Base-by-base conservation (phyloP, 1,284 basidiomycete species). In the Ustilago lituana region DNA sequence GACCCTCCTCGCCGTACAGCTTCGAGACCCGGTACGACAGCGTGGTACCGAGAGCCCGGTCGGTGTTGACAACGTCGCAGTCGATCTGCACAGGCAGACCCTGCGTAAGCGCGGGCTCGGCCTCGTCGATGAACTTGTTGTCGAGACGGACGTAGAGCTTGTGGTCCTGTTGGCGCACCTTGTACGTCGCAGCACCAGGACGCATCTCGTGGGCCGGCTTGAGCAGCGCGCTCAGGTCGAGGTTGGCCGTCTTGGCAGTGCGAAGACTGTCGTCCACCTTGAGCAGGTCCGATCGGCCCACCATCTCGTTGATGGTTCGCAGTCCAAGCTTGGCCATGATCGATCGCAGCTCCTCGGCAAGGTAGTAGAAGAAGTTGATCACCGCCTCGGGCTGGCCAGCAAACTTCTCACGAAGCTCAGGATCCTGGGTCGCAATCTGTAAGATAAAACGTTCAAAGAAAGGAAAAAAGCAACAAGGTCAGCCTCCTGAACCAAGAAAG, bases 101-200 rank as follows among this genome's bases (percentile, higher is more conserved):
- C 55, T 77, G 47, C 24, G 66, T 67, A 5, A 79, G 68, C 3
- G 77, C 76, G 20, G 76, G 76, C 64, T 79, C 77, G 29, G 76
- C 73, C 63, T 79, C 77, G 47, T 78, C 76, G 54, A 78, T 77
- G 58, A 79, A 77, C 60, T 79, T 79, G 77, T 79, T 79, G 70
- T 79, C 77, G 14, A 79, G 66, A 32, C 77, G 77, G 10, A 78
- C 58, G 65, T 79, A 78, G 23, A 79, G 73, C 55, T 69, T 67
- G 76, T 79, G 77, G 64, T 79, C 77, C 54, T 79, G 77, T 51
- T 78, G 74, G 22, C 77, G 76, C 6, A 79, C 75, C 74, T 78
- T 78, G 76, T 78, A 77, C 22, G 77, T 79, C 17, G 77, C 77
- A 9, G 77, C 77, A 39, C 77, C 77, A 14, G 77, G 77, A n/a